A percentile compares a stretch with the other conserved stretches of the same genome.
Evolutionary conservation across 148 eudicot genomes (phyloP).

Genomic region (Beta vulgaris): DNA sequence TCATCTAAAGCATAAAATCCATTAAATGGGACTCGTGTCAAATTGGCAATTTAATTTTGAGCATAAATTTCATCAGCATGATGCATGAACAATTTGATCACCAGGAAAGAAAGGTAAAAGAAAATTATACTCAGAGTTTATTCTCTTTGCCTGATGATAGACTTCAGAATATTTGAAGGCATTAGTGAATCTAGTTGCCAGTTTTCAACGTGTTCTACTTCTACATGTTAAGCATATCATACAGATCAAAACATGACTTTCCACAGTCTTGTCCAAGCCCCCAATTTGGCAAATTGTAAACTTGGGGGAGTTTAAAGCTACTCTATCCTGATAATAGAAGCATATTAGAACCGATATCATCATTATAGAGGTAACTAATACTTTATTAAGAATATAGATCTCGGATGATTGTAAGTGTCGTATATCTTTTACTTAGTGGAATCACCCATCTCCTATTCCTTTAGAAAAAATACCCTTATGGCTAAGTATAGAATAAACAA

Average conservation of each 20-base stretch:
- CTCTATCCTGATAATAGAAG: too few species aligned
- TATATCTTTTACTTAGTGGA: too few species aligned
- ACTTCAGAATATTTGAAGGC: neutral
- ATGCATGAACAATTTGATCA: too few species aligned
- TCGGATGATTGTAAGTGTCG: too few species aligned
- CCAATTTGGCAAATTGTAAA: neutral
- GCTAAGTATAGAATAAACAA: too few species aligned
- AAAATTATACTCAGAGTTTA: neutral
- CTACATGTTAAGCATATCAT: neutral
- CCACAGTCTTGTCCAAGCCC: neutral
- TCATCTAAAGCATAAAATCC: neutral
- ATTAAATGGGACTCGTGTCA: neutral
- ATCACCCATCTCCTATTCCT: too few species aligned
- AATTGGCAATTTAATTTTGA: neutral
- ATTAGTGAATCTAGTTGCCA: constrained; percentile 3
- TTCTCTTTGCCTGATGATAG: constrained; percentile 6
- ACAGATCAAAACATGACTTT: neutral
- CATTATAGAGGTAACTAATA: too few species aligned
- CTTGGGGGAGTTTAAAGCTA: neutral
- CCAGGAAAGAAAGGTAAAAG: neutral
- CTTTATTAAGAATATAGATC: too few species aligned
- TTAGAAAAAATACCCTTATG: too few species aligned
- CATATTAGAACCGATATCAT: too few species aligned
- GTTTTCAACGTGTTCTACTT: constrained; percentile 1
- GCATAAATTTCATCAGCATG: neutral